Conservation (phyloP, 192 early-diverging fungal genomes). For the Anaeromyces robustus region DNA sequence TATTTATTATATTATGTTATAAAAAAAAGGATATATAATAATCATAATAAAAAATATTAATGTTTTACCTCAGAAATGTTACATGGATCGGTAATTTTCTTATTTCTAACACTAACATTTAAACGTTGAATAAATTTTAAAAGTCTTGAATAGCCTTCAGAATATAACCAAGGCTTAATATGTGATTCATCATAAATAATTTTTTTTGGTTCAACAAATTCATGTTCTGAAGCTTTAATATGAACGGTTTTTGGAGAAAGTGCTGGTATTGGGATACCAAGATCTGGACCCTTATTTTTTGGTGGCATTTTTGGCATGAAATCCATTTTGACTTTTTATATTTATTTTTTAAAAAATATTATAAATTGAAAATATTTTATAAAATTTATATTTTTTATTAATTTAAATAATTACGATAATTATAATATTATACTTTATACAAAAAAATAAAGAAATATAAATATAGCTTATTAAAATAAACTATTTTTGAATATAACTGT, state of each 20-base stretch:
- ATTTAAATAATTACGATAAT: no score
- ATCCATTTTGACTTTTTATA: not conserved
- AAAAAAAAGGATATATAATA: no score
- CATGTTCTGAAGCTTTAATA: slow-evolving; percentile 9
- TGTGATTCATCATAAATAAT: slow-evolving; percentile 37
- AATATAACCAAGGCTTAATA: slow-evolving; percentile 37
- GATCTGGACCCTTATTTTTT: not conserved
- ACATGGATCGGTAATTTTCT: slow-evolving; percentile 32
- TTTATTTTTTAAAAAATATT: no score
- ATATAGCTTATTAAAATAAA: no score
- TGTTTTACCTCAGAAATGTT: slow-evolving; percentile 32
- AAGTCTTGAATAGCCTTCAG: slow-evolving; percentile 49
- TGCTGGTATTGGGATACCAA: not conserved
- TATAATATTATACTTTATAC: no score
- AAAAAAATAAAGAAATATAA: no score
- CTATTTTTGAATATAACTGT: no score
- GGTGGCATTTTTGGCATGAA: not conserved
- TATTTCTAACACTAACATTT: slow-evolving; percentile 52
- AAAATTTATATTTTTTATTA: no score
- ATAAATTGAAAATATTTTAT: no score
- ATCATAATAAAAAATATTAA: not conserved
- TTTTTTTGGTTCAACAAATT: slow-evolving; percentile 27
- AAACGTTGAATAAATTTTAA: slow-evolving; percentile 55
- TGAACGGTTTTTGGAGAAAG: not conserved
- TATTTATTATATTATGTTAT: no score